Percentiles rank a stretch among this genome's conserved stretches.
Conservation (phyloP, 352 stramenopile species). For the Pythium diclinum region DNA sequence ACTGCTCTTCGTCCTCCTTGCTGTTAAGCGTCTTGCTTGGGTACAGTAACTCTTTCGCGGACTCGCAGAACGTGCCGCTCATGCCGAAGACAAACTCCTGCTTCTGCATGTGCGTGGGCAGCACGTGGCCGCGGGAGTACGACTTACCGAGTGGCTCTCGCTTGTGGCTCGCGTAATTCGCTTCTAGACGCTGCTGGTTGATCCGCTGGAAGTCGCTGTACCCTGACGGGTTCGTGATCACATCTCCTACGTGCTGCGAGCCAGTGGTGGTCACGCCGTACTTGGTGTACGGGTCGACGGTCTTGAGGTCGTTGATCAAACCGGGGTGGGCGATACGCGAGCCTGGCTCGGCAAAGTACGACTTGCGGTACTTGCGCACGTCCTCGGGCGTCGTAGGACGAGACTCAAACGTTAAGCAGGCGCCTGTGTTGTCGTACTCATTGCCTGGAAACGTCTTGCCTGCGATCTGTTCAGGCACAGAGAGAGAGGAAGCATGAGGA, state of each 20-base stretch:
- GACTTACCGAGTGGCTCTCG: conserved; percentile 74
- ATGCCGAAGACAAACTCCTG: conserved; percentile 67
- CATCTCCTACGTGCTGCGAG: conserved; percentile 66
- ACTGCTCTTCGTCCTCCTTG: conserved; percentile 57
- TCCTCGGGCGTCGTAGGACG: conserved; percentile 69
- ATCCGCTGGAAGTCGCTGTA: conserved; percentile 65
- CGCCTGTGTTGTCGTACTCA: conserved; percentile 40
- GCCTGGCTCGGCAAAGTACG: conserved; percentile 77
- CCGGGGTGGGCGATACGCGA: conserved; percentile 72
- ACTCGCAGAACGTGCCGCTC: conserved; percentile 67
- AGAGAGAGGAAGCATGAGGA: neutral
- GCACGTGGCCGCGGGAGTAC: conserved; percentile 60
- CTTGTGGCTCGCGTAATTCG: conserved; percentile 77
- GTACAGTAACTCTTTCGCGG: conserved; percentile 84
- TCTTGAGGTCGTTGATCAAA: conserved; percentile 76
- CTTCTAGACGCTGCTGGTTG: conserved; percentile 63
- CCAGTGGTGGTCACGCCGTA: conserved; percentile 63
- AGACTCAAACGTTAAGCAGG: conserved; percentile 55
- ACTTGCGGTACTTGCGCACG: conserved; percentile 75
- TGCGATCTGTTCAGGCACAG: conserved; percentile 31
- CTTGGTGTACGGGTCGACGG: conserved; percentile 56
- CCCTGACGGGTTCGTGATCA: conserved; percentile 38
- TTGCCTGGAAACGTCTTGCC: conserved; percentile 37
- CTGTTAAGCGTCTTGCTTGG: conserved; percentile 56
- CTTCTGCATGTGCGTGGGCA: conserved; percentile 52